These are phyloP conservation scores for Poa annua DNA, from an alignment of 176 grass and related monocot species.

Conservation along the genomic window DNA sequence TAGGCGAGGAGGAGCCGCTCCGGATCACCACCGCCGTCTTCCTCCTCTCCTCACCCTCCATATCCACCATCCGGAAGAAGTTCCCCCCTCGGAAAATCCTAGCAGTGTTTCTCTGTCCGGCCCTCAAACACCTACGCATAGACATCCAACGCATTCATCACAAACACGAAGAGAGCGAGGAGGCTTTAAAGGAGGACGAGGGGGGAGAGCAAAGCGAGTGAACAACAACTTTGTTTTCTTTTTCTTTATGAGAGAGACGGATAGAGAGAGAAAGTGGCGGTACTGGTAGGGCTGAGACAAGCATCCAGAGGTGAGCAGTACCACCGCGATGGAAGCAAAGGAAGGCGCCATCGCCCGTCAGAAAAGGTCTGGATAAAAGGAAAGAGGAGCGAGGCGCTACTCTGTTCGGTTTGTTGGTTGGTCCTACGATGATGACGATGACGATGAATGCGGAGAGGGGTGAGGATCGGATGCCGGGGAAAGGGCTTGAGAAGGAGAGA, in stretches of 20 bases:
- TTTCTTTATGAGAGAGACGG: neutral
- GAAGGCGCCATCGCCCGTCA: neutral
- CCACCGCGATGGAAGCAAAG: slow-evolving; percentile 43
- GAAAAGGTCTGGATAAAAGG: slow-evolving; percentile 12
- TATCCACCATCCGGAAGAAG: slow-evolving; percentile 33
- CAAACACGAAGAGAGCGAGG: neutral
- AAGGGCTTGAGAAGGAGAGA: neutral
- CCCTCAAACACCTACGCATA: neutral
- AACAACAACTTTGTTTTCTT: slow-evolving; percentile 6
- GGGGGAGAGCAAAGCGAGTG: slow-evolving; percentile 15
- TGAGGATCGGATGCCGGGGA: slow-evolving; percentile 34
- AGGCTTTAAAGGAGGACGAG: neutral
- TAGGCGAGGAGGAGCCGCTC: slow-evolving; percentile 36
- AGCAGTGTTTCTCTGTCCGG: neutral
- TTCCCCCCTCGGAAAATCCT: neutral
- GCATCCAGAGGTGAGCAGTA: slow-evolving; percentile 41
- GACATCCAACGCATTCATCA: slow-evolving; percentile 13
- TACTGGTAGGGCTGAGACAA: slow-evolving; percentile 19
- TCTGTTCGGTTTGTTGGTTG: neutral
- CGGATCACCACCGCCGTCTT: slow-evolving; percentile 37
- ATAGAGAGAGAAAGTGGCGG: slow-evolving; percentile 1
- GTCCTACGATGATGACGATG: slow-evolving; percentile 41
- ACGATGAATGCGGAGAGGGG: neutral
- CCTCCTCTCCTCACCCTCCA: slow-evolving; percentile 43
- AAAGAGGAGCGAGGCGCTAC: neutral